Conservation (phyloP, 2,329 filamentous ascomycete genomes). For the Ceratocystis diversiconidia region DNA sequence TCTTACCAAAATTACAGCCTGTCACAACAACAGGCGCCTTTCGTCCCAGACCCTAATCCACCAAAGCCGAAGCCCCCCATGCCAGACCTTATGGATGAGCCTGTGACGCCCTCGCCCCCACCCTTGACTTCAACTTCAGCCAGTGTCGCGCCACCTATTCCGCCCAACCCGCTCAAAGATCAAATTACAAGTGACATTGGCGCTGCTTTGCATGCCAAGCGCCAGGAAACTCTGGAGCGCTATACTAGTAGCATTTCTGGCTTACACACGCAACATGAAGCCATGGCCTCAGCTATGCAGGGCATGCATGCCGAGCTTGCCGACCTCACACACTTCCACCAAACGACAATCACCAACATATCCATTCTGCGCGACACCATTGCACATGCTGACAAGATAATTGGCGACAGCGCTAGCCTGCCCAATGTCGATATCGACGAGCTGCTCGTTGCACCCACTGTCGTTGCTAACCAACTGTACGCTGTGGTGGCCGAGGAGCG, state of each 20-base stretch:
- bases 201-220: slow-evolving; percentile 50
- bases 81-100: slow-evolving; percentile 44
- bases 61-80: slow-evolving; percentile 30
- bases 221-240: slow-evolving; percentile 54
- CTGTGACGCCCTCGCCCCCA: slow-evolving; percentile 37
- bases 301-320: slow-evolving; percentile 60
- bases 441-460: slow-evolving; percentile 79
- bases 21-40: slow-evolving; percentile 15
- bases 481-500: slow-evolving; percentile 76
- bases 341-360: slow-evolving; percentile 62
- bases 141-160: slow-evolving; percentile 60
- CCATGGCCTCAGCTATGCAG: slow-evolving; percentile 56
- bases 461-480: slow-evolving; percentile 88
- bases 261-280: slow-evolving; percentile 62
- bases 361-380: slow-evolving; percentile 64
- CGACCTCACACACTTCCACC: slow-evolving; percentile 55
- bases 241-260: slow-evolving; percentile 62
- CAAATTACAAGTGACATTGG: slow-evolving; percentile 67
- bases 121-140: slow-evolving; percentile 27
- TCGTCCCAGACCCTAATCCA: slow-evolving; percentile 20
- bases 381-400: slow-evolving; percentile 61
- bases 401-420: slow-evolving; percentile 55
- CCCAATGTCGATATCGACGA: slow-evolving; percentile 71
- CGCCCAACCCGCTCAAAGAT: slow-evolving; percentile 92
- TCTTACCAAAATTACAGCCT: slow-evolving; percentile 1